Conservation (phyloP, 164 flowering plant species). For the Tetrastigma voinierianum region DNA sequence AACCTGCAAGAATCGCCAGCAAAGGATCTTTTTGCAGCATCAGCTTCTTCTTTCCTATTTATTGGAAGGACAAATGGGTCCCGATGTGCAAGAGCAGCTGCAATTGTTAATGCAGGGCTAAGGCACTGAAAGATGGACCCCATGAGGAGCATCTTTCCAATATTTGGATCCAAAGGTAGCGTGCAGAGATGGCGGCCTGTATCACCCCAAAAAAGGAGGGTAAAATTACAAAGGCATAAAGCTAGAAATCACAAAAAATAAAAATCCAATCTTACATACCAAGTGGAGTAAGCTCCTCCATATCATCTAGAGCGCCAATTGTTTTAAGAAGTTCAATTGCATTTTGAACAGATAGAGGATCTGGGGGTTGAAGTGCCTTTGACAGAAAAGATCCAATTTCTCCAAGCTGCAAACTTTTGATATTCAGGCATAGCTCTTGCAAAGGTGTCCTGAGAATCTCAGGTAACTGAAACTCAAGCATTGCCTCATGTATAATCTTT, state of each 20-base stretch:
- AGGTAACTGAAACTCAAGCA: constrained; percentile 84
- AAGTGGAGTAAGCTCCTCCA: constrained; percentile 90
- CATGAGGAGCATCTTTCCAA: constrained; percentile 96
- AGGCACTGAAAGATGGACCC: constrained; percentile 93
- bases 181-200: constrained; percentile 91
- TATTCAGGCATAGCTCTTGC: constrained; percentile 87
- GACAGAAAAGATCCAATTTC: constrained; percentile 69
- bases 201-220: constrained; percentile 1
- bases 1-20: constrained; percentile 99
- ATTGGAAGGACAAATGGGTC: constrained; percentile 92
- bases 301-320: constrained; percentile 83
- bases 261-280: constrained; percentile 36
- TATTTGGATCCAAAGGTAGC: constrained; percentile 91
- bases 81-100: constrained; percentile 92
- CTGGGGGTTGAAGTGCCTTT: constrained; percentile 96
- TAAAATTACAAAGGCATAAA: neutral
- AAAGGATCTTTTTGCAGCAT: constrained; percentile 87
- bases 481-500: constrained; percentile 71
- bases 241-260: neutral
- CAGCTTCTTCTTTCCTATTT: constrained; percentile 89
- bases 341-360: constrained; percentile 82
- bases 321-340: constrained; percentile 94
- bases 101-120: constrained; percentile 89
- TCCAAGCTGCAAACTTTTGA: constrained; percentile 91
- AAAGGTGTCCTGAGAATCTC: constrained; percentile 94